phyloP scores from a whole-genome alignment of 148 eudicot genomes.

The Chenopodium berlandieri region DNA sequence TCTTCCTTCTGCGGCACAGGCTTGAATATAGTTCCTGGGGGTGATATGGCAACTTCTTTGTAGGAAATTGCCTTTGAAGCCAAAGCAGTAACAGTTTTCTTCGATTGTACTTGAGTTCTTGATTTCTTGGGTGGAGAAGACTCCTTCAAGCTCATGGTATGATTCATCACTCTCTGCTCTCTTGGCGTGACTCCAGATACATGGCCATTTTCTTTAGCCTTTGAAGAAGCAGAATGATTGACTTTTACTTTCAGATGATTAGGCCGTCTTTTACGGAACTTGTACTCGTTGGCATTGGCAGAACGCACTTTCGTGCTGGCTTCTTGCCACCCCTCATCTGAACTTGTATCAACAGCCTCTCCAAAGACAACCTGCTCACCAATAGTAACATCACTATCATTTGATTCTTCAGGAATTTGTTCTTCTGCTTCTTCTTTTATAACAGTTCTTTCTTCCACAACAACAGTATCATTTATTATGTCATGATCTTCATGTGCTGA shows the following conservation, averaged over 20 bases:
- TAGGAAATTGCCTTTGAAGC: conserved; percentile 89
- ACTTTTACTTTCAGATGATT: conserved; percentile 66
- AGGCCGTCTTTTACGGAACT: conserved; percentile 56
- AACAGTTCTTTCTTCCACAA: conserved; percentile 18
- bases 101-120: conserved; percentile 36
- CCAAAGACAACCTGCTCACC: conserved; percentile 32
- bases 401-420: conserved; percentile 31
- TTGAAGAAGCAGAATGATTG: conserved; percentile 35
- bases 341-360: conserved; percentile 43
- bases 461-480: conserved; percentile 23
- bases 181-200: conserved; percentile 37
- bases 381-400: conserved; percentile 25
- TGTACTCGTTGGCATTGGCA: conserved; percentile 41
- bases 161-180: conserved; percentile 37
- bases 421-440: conserved; percentile 9
- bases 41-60: conserved; percentile 93
- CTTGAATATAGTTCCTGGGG: conserved; percentile 93
- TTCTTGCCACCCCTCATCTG: conserved; percentile 98
- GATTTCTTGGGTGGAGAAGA: conserved; percentile 42
- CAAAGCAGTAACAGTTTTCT: conserved; percentile 46
- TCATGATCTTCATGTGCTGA: conserved; percentile 29
- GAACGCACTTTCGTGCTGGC: conserved; percentile 76
- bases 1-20: conserved; percentile 57
- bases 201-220: conserved; percentile 42
- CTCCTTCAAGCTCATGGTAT: conserved; percentile 37